Evolutionary conservation across 495 filamentous ascomycete species (phyloP), one percentile per base, ranked within the genome.

Genomic region (Eremomyces bilateralis): DNA sequence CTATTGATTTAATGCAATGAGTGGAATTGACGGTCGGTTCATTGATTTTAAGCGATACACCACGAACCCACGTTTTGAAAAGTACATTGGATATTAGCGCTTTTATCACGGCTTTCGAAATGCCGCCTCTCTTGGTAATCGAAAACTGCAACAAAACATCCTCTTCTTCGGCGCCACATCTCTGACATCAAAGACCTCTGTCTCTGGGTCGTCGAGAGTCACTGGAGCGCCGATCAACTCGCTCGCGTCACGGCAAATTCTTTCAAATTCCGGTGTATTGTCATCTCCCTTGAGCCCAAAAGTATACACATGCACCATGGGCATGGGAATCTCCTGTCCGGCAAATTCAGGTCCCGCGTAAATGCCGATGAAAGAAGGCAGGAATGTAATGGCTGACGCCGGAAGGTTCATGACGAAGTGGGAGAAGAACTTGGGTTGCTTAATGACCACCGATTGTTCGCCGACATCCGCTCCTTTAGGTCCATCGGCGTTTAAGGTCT

Each of bases 371-470:
- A 84, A 94, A 21, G 72, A 64, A n/a, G 72, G 68, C 4, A 97
- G 60, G 54, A 97, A 97, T 37, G 70, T 67, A 40, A 83, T 70
- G 0, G 88, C 88, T 2, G 65, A 71, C 3, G 83, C 90, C 5
- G 88, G 88, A 3, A 97, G 79, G 53, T 97, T 97, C 76, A 97
- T 90, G 35, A 95, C 74, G 50, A 81, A 95, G 59, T 97, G 88
- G 19, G 67, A 62, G 51, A 95, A 81, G 17, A 74, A 67, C 0
- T 44, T 50, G 1, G 70, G 65, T 10, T 20, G 15, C 4, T 35
- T 16, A 20, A 21, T 16, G 30, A 11, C 17, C 10, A 11, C 30
- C 10, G 38, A 24, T n/a, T 15, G 11, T 18, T 29, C 29, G 4
- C 29, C 20, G 10, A 12, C n/a, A 15, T 2, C 21, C 18, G 11